Base-by-base conservation (phyloP, 805 yeast genomes). In the Yamadazyma ubonensis region DNA sequence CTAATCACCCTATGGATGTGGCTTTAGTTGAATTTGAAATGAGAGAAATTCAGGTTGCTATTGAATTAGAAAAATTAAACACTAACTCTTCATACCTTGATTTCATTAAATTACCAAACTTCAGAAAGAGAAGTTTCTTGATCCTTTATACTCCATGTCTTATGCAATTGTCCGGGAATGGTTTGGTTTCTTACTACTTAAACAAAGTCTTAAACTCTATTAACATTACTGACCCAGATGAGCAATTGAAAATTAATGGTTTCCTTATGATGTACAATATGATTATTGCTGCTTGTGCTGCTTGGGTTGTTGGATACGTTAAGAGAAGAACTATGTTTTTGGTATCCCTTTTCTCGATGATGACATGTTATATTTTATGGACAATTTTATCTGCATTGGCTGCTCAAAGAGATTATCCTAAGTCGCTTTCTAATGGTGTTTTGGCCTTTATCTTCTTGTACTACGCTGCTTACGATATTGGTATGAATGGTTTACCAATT, bases 121-220 rank as follows among this genome's bases (percentile, higher is more conserved):
- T 36, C 29, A 16, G 42, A 18, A 44, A 41, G 20, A 46, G 50
- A 33, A 32, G 36, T 11, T 43, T 46, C 18, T 38, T 46, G 19
- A 18, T 33, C 10, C 6, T 39, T 11, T 42, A 33, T 16, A 21
- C 39, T n/a, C 42, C 47, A 11, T 10, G 15, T 15, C 16, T 43
- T 31, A 40, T 42, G 43, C 50, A 46, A 36, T 42, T 46, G 22
- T 70, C 77, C 12, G 81, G 81, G 51, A 74, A 73, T 49, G 77
- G 76, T 41, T 58, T 75, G 43, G 75, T 74, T 19, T 69, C 77
- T 3, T 75, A 73, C 63, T 75, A 75, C 55, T 59, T 76, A 45
- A 61, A 66, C 43, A 64, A 67, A 49, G 82, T 78, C 10, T 65
- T 78, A 47, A 52, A 58, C 42, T 69, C 78, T 18, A 75, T 78